Percentiles rank a stretch among this genome's conserved stretches.
Conservation (phyloP, 2,329 filamentous ascomycete species). For the Kalmusia sp. region DNA sequence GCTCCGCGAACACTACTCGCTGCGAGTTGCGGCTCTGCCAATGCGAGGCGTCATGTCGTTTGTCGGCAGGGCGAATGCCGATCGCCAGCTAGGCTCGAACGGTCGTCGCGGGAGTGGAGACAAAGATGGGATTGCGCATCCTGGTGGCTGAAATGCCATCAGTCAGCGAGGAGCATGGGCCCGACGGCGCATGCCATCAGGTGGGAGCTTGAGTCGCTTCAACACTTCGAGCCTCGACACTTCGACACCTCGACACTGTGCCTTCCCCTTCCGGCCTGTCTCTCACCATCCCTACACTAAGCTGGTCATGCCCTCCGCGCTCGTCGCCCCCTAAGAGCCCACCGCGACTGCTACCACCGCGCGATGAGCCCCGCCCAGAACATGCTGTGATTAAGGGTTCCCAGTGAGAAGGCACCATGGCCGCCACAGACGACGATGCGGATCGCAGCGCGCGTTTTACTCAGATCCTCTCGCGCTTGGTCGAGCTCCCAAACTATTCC, state of each 20-base stretch:
- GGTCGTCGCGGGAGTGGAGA: neutral
- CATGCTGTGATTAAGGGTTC: constrained; percentile 18
- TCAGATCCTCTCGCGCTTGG: constrained; percentile 43
- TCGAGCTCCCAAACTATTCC: constrained; percentile 48
- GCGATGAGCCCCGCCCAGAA: constrained; percentile 3
- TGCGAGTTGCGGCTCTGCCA: constrained; percentile 1
- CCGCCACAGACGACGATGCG: constrained; percentile 13
- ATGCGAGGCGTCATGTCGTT: constrained; percentile 13
- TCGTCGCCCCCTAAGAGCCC: neutral
- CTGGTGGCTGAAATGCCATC: constrained; percentile 10
- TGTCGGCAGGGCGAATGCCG: neutral
- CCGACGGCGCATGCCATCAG: constrained; percentile 2
- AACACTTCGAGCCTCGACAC: neutral
- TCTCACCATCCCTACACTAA: neutral
- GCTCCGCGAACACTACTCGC: neutral
- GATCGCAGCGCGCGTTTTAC: constrained; percentile 34
- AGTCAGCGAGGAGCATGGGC: constrained; percentile 17
- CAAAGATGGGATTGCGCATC: neutral
- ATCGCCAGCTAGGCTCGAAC: constrained; percentile 10
- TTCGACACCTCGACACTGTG: neutral
- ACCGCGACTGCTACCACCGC: neutral
- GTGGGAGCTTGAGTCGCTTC: too few relatives aligned
- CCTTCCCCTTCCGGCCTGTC: neutral
- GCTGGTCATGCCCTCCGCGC: neutral
- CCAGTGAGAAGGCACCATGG: constrained; percentile 24